Evolutionary conservation across 2,329 filamentous ascomycete species (phyloP).

Genomic region (Dothidotthia symphoricarpi): DNA sequence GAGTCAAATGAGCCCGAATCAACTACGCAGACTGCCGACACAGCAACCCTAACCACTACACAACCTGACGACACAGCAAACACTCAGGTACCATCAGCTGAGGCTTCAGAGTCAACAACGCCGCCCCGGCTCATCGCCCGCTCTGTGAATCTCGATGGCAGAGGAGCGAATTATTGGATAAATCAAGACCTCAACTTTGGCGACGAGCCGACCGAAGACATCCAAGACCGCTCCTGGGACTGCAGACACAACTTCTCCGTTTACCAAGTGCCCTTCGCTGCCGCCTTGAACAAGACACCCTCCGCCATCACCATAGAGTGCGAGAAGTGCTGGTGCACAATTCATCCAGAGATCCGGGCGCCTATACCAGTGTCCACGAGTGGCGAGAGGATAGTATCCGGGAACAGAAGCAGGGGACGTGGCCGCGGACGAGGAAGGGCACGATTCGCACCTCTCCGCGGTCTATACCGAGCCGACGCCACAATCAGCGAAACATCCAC

Average conservation of each 20-base stretch:
- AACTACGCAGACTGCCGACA: slow-evolving; percentile 1
- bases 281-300: slow-evolving; percentile 9
- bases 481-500: slow-evolving; percentile 9
- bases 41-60: too few species aligned
- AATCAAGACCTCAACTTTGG: slow-evolving; percentile 35
- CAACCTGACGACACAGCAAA: neutral
- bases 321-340: slow-evolving; percentile 27
- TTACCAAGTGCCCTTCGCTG: slow-evolving; percentile 13
- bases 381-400: neutral
- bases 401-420: slow-evolving; percentile 1
- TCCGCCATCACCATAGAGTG: slow-evolving; percentile 26
- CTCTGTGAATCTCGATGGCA: slow-evolving; percentile 37
- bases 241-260: slow-evolving; percentile 27
- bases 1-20: slow-evolving; percentile 25
- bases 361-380: slow-evolving; percentile 4
- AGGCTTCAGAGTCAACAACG: neutral
- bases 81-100: neutral
- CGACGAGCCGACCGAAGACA: slow-evolving; percentile 34
- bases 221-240: slow-evolving; percentile 21
- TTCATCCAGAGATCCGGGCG: slow-evolving; percentile 24
- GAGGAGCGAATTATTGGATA: slow-evolving; percentile 34
- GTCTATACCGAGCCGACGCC: slow-evolving; percentile 8
- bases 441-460: slow-evolving; percentile 9
- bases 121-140: slow-evolving; percentile 5
- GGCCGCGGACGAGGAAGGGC: slow-evolving; percentile 1